These are phyloP conservation scores for Pseudogymnoascus sp. DNA, from an alignment of 2,329 filamentous ascomycete genomes.

Conservation along the genomic window DNA sequence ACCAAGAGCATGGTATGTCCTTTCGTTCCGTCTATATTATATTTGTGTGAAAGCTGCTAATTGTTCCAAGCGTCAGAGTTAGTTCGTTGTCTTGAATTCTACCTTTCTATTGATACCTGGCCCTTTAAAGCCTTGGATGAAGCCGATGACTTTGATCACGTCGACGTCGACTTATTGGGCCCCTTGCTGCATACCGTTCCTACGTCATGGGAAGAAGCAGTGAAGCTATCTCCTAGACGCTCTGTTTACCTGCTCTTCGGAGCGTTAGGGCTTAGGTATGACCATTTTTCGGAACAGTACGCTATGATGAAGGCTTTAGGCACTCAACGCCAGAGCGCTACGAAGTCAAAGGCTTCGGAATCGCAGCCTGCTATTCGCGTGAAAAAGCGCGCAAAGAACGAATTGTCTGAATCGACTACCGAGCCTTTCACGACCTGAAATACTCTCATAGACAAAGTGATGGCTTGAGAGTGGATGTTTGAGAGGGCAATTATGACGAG, in stretches of 20 bases:
- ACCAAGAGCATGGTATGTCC: not conserved
- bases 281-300: not conserved
- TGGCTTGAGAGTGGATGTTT: not conserved
- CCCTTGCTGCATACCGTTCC: not conserved
- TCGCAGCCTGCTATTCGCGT: not conserved
- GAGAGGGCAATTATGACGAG: not conserved
- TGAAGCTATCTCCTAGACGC: not conserved
- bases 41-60: not conserved
- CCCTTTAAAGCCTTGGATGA: not conserved
- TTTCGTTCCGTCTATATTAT: not conserved
- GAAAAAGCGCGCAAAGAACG: not conserved
- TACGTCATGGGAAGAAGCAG: not conserved
- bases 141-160: not conserved
- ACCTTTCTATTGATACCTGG: not conserved
- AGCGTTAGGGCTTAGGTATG: not conserved
- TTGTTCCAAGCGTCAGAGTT: not conserved
- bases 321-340: not conserved
- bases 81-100: not conserved
- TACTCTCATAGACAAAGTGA: not conserved
- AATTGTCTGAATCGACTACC: not conserved
- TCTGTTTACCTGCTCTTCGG: not conserved
- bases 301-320: not conserved
- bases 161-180: not conserved
- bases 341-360: not conserved
- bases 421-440: not conserved